Conservation (phyloP, 768 basidiomycete species). For the Mycena haematopus region DNA sequence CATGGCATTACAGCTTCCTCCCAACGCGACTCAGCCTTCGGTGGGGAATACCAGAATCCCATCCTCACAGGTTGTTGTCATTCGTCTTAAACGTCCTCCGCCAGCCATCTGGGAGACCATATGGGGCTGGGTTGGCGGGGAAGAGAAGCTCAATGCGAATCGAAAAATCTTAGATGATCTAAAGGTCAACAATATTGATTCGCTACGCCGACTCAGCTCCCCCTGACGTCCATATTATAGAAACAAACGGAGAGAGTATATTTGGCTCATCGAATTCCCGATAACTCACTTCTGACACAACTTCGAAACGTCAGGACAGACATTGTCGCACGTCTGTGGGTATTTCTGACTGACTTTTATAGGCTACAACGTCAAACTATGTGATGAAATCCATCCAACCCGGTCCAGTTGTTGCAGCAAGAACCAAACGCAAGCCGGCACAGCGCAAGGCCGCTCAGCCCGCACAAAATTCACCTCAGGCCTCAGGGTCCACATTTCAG, state of each 20-base stretch:
- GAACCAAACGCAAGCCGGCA: constrained; percentile 37
- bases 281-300: constrained; percentile 62
- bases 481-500: constrained; percentile 13
- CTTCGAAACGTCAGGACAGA: constrained; percentile 59
- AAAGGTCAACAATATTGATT: constrained; percentile 35
- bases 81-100: constrained; percentile 57
- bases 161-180: constrained; percentile 49
- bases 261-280: constrained; percentile 62
- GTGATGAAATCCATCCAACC: constrained; percentile 67
- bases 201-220: constrained; percentile 1
- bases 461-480: constrained; percentile 35
- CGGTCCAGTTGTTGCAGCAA: constrained; percentile 39
- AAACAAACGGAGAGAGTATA: constrained; percentile 54
- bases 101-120: constrained; percentile 63
- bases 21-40: constrained; percentile 20
- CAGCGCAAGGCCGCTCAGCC: constrained; percentile 40
- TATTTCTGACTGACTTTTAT: neutral
- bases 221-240: constrained; percentile 35
- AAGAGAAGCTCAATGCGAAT: constrained; percentile 59
- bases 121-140: constrained; percentile 64
- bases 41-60: constrained; percentile 20
- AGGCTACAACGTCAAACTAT: constrained; percentile 56
- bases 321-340: neutral
- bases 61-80: constrained; percentile 45
- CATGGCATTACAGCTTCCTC: constrained; percentile 53